Base-by-base conservation (phyloP, 2,329 filamentous ascomycete genomes). In the Epicoccum sorghinum region DNA sequence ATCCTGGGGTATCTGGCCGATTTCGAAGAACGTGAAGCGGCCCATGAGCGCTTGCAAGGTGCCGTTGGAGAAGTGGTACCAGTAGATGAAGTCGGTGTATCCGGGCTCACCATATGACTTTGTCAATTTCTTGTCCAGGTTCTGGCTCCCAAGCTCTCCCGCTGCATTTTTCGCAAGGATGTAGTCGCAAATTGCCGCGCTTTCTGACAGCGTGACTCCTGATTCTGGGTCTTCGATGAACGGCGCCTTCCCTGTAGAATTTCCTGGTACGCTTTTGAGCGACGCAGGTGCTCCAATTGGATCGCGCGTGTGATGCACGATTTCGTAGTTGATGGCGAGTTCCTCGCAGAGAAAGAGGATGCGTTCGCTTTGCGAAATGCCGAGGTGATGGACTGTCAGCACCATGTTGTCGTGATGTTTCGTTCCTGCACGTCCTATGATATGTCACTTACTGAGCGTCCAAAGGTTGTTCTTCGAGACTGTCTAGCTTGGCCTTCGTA, bases 291-390 rank as follows among this genome's bases (percentile, higher is more conserved):
- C 66, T 8, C 74, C 36, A 33, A 62, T 48, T 65, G 84, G 79
- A 7, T 64, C 66, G 30, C 80, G 78, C 22, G 70, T 59, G 69
- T 83, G 76, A n/a, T 73, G 66, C 46, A 75, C 72, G 14, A 83
- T 70, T 1, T 75, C 66, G 67, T 88, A 88, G 3, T 73, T 58
- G 41, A 88, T 72, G 33, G 72, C 71, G 10, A 88, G 80, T 68
- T 88, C 86, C 70, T 88, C 85, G 71, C 81, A 83, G 40, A 88
- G 79, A 79, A 83, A 87, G 64, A 82, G 69, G 44, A 88, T 77
- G 29, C 86, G 83, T 70, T 88, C 85, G 27, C 83, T 86, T 65
- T 87, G 84, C 2, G 83, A 85, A 65, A 64, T 56, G 23, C 62
- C 55, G 37, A 71, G 59, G 48, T 70, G 67, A 47, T 69, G 61